Conservation (phyloP, 495 filamentous ascomycete genomes). For the Bombardia bombarda region DNA sequence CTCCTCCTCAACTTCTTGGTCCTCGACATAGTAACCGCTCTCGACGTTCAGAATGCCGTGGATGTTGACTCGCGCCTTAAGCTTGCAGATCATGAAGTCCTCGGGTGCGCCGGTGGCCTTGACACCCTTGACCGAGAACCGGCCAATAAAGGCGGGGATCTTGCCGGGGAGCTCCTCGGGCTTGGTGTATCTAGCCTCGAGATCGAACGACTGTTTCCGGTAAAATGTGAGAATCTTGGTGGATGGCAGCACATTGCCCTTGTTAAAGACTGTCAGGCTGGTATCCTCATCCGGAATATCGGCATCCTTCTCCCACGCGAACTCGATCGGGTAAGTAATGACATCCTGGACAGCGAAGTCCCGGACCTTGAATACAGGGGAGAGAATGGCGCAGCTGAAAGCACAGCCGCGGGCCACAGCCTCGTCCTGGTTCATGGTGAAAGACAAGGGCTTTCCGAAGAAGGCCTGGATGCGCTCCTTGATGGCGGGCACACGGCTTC, state of each 20-base stretch:
- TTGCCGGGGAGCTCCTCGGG: constrained; percentile 85
- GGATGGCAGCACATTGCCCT: constrained; percentile 93
- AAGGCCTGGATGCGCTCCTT: constrained; percentile 85
- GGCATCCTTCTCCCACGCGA: constrained; percentile 97
- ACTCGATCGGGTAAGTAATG: constrained; percentile 97
- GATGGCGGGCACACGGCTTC: constrained; percentile 85
- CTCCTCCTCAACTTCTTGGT: constrained; percentile 95
- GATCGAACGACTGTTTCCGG: constrained; percentile 92
- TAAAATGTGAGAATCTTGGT: constrained; percentile 99
- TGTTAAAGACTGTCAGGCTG: constrained; percentile 94
- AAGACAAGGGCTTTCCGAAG: constrained; percentile 87
- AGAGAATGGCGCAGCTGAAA: constrained; percentile 97
- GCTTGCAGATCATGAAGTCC: constrained; percentile 99
- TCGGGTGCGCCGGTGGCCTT: constrained; percentile 71
- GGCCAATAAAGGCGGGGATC: constrained; percentile 87
- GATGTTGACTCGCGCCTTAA: constrained; percentile 95
- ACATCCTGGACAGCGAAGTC: constrained; percentile 97
- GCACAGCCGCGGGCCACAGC: constrained; percentile 93
- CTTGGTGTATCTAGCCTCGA: constrained; percentile 89
- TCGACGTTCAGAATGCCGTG: constrained; percentile 96
- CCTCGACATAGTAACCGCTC: constrained; percentile 95
- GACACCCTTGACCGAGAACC: constrained; percentile 89
- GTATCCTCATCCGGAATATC: constrained; percentile 99
- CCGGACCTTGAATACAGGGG: constrained; percentile 95
- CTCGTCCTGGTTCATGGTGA: constrained; percentile 98